Conservation (phyloP, 257 asterid species). For the Eustoma russellianum region DNA sequence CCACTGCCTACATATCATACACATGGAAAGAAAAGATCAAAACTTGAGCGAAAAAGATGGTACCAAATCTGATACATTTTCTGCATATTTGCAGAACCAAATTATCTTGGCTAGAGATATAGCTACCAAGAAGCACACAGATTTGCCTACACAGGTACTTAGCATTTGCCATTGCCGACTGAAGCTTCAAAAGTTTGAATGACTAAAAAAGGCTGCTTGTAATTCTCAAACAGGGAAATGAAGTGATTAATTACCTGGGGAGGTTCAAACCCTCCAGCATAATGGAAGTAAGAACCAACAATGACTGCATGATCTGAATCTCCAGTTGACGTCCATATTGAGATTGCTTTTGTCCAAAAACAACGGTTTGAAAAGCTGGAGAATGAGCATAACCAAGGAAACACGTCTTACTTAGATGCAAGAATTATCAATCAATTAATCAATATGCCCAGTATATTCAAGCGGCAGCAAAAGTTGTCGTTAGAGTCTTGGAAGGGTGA, state of each 20-base stretch:
- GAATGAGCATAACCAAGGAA: slow-evolving; percentile 12
- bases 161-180: not conserved
- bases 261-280: slow-evolving; percentile 92
- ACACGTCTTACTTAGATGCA: not conserved
- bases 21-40: not conserved
- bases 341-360: slow-evolving; percentile 93
- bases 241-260: slow-evolving; percentile 56
- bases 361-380: slow-evolving; percentile 92
- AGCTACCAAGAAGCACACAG: not conserved
- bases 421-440: too few species aligned
- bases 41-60: not conserved
- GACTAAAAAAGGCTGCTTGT: not conserved
- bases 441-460: too few species aligned
- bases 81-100: not conserved
- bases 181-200: not conserved
- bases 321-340: slow-evolving; percentile 96
- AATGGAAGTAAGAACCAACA: slow-evolving; percentile 92
- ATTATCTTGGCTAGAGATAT: not conserved
- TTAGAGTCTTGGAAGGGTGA: too few species aligned
- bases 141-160: not conserved
- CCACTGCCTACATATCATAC: slow-evolving; percentile 47
- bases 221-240: slow-evolving; percentile 5
- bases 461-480: too few species aligned
- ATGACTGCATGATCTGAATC: slow-evolving; percentile 86
- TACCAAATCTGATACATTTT: not conserved